Base-by-base conservation (phyloP, 2,329 filamentous ascomycete genomes). In the Fusarium setosum region DNA sequence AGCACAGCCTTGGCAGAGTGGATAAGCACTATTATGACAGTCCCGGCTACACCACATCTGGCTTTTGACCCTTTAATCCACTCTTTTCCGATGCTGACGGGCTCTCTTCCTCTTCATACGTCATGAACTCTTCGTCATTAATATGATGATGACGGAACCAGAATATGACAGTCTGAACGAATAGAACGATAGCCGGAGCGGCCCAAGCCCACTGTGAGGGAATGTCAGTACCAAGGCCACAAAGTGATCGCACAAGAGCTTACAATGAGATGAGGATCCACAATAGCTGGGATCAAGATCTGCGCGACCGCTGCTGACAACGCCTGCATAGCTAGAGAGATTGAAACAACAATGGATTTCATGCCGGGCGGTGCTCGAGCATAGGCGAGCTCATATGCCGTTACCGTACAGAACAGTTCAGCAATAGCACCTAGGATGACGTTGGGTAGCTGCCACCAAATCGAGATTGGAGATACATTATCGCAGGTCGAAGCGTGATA, bases 301-400 rank as follows among this genome's bases (percentile, higher is more conserved):
- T 18, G 83, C 80, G 68, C 77, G 76, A 37, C 80, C 79, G 38
- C 84, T 69, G 60, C 81, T 79, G 63, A 85, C 77, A 34, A 76
- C 73, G 64, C 84, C 83, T 37, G 82, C 79, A 56, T 84, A 64
- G 44, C 80, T 80, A 84, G 72, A 72, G 84, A 84, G 61, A 84
- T 73, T 8, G 82, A 81, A 2, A 82, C 82, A 2, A 85, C 82
- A 15, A 84, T 73, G 65, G 82, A 81, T 61, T 82, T 76, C 83
- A 85, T 85, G 71, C 85, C 84, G 48, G 78, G 73, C 4, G 83
- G 83, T 1, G 83, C 81, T 10, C 82, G 79, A 2, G 83, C 80
- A 72, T 85, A 86, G 2, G 84, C 83, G 58, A 86, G 68, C 31
- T 66, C 63, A 8, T 66, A 66, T 12, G 63, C 63, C 0, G 63